Evolutionary conservation across 139 green algal genomes (phyloP).

Genomic region (Pleodorina starrii): DNA sequence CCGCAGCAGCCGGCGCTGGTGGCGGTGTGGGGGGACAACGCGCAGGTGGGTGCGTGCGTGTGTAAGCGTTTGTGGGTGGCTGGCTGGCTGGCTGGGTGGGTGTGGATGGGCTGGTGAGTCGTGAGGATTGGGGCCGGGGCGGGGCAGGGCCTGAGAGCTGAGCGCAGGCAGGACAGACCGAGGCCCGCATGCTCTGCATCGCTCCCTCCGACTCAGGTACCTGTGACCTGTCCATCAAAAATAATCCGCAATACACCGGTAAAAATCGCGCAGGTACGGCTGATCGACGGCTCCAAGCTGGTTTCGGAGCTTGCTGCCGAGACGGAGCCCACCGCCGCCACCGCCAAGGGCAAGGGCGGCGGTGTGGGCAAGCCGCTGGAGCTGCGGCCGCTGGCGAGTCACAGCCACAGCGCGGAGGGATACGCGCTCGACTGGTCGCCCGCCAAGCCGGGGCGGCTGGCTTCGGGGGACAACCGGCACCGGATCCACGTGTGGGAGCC

Average conservation of each 20-base stretch:
- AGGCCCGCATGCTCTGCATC: no score
- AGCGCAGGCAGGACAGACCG: no score
- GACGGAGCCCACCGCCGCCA: constrained; percentile 47
- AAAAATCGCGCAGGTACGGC: constrained; percentile 49
- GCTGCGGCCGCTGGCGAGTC: constrained; percentile 66
- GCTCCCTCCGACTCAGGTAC: no score
- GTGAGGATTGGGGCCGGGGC: no score
- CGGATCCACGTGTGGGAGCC: constrained; percentile 94
- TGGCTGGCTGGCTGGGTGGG: no score
- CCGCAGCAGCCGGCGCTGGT: constrained; percentile 89
- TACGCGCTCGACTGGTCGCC: constrained; percentile 92
- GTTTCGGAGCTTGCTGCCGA: constrained; percentile 75
- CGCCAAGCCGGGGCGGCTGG: constrained; percentile 80
- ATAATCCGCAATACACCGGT: no score
- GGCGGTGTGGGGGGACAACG: constrained; percentile 94
- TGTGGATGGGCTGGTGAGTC: no score
- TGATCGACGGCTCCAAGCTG: constrained; percentile 82
- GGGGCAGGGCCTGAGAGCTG: no score
- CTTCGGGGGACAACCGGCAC: constrained; percentile 78
- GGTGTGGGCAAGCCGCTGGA: constrained; percentile 43
- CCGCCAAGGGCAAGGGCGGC: constrained; percentile 21
- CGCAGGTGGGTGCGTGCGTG: constrained; percentile 77
- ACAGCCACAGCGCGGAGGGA: constrained; percentile 87
- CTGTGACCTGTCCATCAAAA: no score
- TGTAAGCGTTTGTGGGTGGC: no score